phyloP scores from a whole-genome alignment of 2,329 filamentous ascomycete species.

The Nemania diffusa region DNA sequence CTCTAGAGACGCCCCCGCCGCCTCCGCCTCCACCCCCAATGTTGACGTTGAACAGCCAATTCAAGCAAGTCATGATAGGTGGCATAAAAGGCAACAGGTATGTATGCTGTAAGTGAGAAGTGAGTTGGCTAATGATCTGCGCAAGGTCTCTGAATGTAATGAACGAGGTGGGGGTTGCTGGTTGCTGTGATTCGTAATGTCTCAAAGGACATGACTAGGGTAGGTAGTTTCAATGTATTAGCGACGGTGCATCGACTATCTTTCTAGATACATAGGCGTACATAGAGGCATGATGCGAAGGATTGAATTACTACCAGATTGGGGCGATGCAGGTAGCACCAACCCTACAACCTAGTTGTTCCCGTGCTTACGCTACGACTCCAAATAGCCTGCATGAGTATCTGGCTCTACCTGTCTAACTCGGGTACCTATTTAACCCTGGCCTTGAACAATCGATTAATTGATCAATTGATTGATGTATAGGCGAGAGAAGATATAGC shows the following conservation, averaged over 20 bases:
- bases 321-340: conserved; percentile 31
- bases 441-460: conserved; percentile 10
- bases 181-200: conserved; percentile 29
- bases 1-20: no score
- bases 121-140: conserved; percentile 28
- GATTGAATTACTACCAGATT: conserved; percentile 32
- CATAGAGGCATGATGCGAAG: conserved; percentile 10
- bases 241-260: no score
- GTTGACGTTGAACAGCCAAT: not conserved
- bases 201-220: conserved; percentile 23
- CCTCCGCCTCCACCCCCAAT: conserved; percentile 9
- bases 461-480: conserved; percentile 12
- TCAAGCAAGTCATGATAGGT: not conserved
- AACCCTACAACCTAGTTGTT: conserved; percentile 29
- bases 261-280: no score
- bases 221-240: conserved; percentile 20
- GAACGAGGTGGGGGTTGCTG: conserved; percentile 22
- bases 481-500: conserved; percentile 10
- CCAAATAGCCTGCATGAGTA: conserved; percentile 26
- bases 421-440: conserved; percentile 5
- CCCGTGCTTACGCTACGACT: conserved; percentile 25
- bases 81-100: conserved; percentile 13
- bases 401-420: conserved; percentile 20
- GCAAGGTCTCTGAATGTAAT: conserved; percentile 21
- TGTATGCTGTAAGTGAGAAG: conserved; percentile 9